phyloP scores from a whole-genome alignment of 208 protist genomes.

The Acanthamoeba polyphaga region DNA sequence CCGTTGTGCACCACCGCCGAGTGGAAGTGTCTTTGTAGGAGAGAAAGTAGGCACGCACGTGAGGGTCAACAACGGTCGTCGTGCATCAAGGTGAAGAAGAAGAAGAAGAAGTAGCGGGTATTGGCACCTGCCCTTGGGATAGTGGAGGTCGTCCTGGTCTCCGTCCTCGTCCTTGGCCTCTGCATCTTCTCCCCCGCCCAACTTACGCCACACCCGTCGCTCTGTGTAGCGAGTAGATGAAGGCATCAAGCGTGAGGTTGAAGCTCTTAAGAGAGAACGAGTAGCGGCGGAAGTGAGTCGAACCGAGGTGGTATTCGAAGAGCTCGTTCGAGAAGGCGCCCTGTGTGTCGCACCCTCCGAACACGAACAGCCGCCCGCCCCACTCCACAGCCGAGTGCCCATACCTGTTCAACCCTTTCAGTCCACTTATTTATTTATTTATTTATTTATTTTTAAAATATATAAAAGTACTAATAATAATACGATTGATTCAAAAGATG shows the following conservation, averaged over 20 bases:
- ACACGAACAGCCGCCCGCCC: constrained; percentile 44
- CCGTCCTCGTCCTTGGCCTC: background rate
- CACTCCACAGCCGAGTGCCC: constrained; percentile 55
- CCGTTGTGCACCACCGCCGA: background rate
- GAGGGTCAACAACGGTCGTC: background rate
- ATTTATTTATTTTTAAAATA: no score
- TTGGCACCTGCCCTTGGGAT: background rate
- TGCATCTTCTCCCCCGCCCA: background rate
- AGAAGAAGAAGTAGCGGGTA: background rate
- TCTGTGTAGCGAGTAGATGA: background rate
- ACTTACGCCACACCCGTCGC: constrained; percentile 21
- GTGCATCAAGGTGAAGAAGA: background rate
- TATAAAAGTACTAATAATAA: no score
- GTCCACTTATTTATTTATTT: background rate
- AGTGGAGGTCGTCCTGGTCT: background rate
- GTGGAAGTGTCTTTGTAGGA: constrained; percentile 65
- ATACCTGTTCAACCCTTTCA: background rate
- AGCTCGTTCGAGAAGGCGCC: constrained; percentile 51
- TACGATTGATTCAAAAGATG: background rate
- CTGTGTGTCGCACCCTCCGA: constrained; percentile 58
- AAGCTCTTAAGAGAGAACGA: background rate
- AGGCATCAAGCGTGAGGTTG: background rate
- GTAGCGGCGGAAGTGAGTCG: no score
- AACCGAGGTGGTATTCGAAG: constrained; percentile 55
- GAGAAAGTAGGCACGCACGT: no score